phyloP scores from a whole-genome alignment of 2,329 filamentous ascomycete species.

The Fusarium lyarnte region DNA sequence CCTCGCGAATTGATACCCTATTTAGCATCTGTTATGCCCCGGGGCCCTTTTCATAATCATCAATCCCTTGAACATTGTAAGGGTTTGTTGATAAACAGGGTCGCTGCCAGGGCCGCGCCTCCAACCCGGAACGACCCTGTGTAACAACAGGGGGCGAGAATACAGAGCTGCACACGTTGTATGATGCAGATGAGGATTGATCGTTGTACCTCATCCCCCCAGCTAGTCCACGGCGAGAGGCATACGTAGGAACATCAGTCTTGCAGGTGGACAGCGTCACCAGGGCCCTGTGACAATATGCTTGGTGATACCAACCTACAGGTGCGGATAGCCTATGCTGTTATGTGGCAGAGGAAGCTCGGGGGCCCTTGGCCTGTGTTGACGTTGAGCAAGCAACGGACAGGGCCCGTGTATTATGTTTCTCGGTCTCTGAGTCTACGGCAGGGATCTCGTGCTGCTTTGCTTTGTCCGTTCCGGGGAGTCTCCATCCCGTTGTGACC shows the following conservation, averaged over 20 bases:
- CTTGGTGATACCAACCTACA: conserved; percentile 29
- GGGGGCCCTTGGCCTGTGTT: conserved; percentile 19
- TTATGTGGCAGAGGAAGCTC: conserved; percentile 34
- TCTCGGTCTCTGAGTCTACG: conserved; percentile 29
- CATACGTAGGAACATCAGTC: conserved; percentile 23
- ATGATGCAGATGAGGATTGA: conserved; percentile 32
- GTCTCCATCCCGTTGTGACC: conserved; percentile 35
- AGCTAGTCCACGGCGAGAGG: conserved; percentile 37
- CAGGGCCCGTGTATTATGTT: conserved; percentile 38
- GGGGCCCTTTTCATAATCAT: neutral
- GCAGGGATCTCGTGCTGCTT: conserved; percentile 35
- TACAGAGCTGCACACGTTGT: conserved; percentile 27
- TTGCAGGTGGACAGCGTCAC: conserved; percentile 1
- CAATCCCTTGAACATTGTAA: neutral
- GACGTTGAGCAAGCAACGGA: conserved; percentile 42
- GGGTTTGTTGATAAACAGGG: conserved; percentile 33
- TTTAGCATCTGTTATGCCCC: conserved; percentile 7
- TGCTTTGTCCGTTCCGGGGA: conserved; percentile 33
- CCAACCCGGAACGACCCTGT: conserved; percentile 27
- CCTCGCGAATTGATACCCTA: conserved; percentile 31
- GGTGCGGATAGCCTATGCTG: conserved; percentile 27
- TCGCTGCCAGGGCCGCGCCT: conserved; percentile 29
- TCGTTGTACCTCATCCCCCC: conserved; percentile 24
- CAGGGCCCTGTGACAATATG: conserved; percentile 25
- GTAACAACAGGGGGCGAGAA: conserved; percentile 25